phyloP scores from a whole-genome alignment of 805 yeast species.

The Hanseniaspora mollemarum region DNA sequence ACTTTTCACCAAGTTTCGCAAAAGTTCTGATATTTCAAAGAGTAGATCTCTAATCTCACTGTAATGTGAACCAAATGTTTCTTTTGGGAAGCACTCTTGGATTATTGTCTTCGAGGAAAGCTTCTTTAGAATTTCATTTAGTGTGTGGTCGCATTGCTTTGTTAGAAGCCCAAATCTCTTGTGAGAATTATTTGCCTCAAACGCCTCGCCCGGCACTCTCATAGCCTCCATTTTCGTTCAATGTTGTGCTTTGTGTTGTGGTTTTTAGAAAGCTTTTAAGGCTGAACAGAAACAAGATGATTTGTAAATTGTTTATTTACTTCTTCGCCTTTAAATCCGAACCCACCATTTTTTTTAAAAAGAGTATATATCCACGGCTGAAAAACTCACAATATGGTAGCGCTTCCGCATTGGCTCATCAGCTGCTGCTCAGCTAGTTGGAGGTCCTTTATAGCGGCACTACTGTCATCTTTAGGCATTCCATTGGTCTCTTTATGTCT shows the following conservation, averaged over 20 bases:
- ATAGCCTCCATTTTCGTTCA: neutral
- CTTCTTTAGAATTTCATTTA: constrained; percentile 1
- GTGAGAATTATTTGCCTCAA: neutral
- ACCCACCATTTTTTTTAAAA: too few species aligned
- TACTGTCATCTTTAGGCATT: constrained; percentile 16
- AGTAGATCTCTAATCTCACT: constrained; percentile 1
- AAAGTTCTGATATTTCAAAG: constrained; percentile 3
- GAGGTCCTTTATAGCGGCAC: neutral
- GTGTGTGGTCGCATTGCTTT: constrained; percentile 3
- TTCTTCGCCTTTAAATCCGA: too few species aligned
- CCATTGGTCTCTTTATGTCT: constrained; percentile 32
- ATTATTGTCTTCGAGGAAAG: constrained; percentile 9
- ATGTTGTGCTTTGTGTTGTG: neutral
- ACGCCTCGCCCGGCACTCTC: neutral
- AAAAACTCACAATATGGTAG: too few species aligned
- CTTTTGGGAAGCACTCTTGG: constrained; percentile 7
- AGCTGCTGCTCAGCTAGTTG: constrained; percentile 11
- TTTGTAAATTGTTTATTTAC: neutral
- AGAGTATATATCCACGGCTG: neutral
- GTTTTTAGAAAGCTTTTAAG: neutral
- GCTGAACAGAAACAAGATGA: neutral
- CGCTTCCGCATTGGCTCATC: neutral
- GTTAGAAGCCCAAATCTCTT: constrained; percentile 4
- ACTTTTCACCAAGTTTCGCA: neutral
- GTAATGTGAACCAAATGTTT: neutral